phyloP scores from a whole-genome alignment of 495 filamentous ascomycete species.

The Lasiosphaeriaceae sp. region DNA sequence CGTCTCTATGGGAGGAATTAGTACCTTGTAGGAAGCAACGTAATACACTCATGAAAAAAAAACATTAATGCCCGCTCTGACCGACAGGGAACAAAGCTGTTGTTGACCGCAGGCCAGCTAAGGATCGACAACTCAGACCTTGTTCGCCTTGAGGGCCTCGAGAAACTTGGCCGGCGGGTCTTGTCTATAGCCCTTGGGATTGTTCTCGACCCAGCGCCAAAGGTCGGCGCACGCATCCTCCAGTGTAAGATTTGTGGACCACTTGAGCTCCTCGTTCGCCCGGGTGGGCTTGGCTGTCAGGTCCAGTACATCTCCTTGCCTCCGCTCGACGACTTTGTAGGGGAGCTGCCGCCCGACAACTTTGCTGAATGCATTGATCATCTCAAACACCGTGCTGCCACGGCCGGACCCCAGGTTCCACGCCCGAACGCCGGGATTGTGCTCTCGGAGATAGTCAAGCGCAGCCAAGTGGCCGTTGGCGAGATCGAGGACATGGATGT shows the following conservation, averaged over 20 bases:
- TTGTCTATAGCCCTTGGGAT: constrained; percentile 91
- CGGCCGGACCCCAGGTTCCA: constrained; percentile 98
- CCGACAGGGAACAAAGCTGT: not conserved
- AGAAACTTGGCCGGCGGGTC: constrained; percentile 80
- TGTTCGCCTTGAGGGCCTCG: constrained; percentile 56
- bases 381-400: constrained; percentile 94
- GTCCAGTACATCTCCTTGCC: constrained; percentile 88
- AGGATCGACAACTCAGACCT: constrained; percentile 10
- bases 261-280: constrained; percentile 82
- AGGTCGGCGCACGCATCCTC: constrained; percentile 92
- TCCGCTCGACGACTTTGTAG: constrained; percentile 79
- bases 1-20: constrained; percentile 2
- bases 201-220: constrained; percentile 94
- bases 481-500: constrained; percentile 84
- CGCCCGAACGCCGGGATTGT: constrained; percentile 87
- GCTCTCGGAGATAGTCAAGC: constrained; percentile 82
- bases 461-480: constrained; percentile 86
- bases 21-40: constrained; percentile 2
- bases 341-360: constrained; percentile 81
- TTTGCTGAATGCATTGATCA: constrained; percentile 88
- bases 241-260: constrained; percentile 87
- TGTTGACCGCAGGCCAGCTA: not conserved
- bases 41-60: constrained; percentile 2
- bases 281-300: constrained; percentile 86
- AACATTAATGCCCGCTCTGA: not conserved